Evolutionary conservation across 1,139 yeast species (phyloP), one percentile per base, ranked within the genome.

Genomic region (Yamadazyma siamensis): DNA sequence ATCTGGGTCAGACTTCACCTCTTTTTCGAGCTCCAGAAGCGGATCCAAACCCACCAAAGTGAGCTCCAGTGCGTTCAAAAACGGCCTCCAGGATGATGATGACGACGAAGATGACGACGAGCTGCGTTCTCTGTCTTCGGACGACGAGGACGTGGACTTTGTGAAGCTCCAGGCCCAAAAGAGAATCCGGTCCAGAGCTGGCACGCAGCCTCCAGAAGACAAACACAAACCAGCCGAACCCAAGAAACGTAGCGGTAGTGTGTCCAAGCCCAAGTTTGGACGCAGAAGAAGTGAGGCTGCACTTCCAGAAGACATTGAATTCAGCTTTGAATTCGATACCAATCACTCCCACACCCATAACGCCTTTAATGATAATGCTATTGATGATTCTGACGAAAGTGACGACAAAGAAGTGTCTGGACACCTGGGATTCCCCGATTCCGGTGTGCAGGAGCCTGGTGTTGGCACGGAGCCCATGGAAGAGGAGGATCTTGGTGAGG

Each of bases 401-500:
- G 40, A 33, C 5, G 44, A 39, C 10, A 70, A 71, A 0, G 69
- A 56, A 19, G 70, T 69, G 38, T 64, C 72, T 23, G 72, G 75
- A 39, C 73, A 77, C 49, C 66, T 69, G 15, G 75, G 77, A 40
- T 75, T 73, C 32, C 74, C 75, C 46, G 75, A 61, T 32, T 4
- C 16, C 23, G 21, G 33, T 20, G 9, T 13, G 12, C 29, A 27
- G 29, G 15, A 19, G 15, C n/a, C 8, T 15, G n/a, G n/a, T 17
- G 22, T 26, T 4, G 31, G 21, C 10, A 21, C 22, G 9, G 11
- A 17, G 14, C 21, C 17, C n/a, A n/a, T n/a, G n/a, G 44, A 49
- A 29, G 71, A 76, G 35, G 89, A 82, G 52, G 89, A 81, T 57
- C 65, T 81, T 14, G 89, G 88, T 12, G 89, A 80, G 52, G 87